Percentiles rank a stretch among this genome's conserved stretches.
Evolutionary conservation across 2,329 filamentous ascomycete species (phyloP).

Genomic region (Emericellopsis cladophorae): DNA sequence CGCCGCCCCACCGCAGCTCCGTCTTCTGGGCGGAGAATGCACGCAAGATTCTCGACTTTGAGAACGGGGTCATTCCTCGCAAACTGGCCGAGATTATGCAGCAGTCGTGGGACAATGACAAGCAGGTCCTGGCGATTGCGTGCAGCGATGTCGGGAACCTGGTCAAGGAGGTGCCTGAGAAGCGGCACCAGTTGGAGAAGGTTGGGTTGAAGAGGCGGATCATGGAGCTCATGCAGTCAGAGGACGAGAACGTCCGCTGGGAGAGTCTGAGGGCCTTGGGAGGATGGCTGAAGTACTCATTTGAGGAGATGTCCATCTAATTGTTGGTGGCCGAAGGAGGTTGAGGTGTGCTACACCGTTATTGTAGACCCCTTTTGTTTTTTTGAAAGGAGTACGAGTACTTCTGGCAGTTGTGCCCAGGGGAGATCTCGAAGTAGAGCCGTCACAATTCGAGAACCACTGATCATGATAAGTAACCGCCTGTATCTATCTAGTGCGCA

Average conservation of each 20-base stretch:
- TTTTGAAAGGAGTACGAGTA: no score
- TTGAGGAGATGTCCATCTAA: constrained; percentile 23
- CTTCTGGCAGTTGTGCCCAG: no score
- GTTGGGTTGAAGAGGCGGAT: constrained; percentile 74
- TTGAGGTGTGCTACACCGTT: no score
- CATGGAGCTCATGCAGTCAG: constrained; percentile 88
- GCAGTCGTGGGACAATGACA: constrained; percentile 64
- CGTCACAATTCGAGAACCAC: no score
- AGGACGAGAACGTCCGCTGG: constrained; percentile 82
- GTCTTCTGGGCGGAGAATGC: constrained; percentile 91
- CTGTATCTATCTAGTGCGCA: no score
- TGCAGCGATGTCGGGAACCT: constrained; percentile 86
- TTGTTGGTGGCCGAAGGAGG: no score
- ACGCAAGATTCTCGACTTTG: constrained; percentile 70
- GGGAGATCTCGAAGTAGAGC: no score
- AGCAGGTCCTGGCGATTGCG: constrained; percentile 80
- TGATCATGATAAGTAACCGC: no score
- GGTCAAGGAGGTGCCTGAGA: constrained; percentile 82
- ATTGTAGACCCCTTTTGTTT: no score
- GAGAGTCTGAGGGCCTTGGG: constrained; percentile 77
- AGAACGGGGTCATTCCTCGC: constrained; percentile 65
- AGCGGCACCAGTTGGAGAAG: constrained; percentile 67
- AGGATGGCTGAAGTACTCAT: constrained; percentile 52
- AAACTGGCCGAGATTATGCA: constrained; percentile 76
- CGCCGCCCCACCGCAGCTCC: constrained; percentile 74